Conservation (phyloP, 140 eudicot species). For the Bidens hawaiensis region DNA sequence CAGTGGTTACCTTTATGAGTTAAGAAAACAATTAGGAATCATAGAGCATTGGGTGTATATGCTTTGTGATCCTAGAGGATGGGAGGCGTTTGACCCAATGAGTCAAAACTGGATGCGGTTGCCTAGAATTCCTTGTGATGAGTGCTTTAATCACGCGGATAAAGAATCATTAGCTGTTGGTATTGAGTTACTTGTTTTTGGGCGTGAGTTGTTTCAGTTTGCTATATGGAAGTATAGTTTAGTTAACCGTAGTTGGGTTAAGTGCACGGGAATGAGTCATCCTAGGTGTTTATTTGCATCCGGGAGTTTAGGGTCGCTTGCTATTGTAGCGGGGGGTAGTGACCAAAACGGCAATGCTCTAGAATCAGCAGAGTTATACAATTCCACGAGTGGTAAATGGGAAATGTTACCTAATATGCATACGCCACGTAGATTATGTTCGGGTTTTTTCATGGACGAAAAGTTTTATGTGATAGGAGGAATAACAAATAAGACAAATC, state of each 20-base stretch:
- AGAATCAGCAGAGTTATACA: conserved; percentile 62
- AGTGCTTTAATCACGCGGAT: conserved; percentile 53
- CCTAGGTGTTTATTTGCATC: conserved; percentile 75
- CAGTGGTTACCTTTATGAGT: conserved; percentile 53
- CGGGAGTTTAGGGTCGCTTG: conserved; percentile 46
- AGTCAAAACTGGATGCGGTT: conserved; percentile 53
- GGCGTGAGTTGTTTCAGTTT: conserved; percentile 49
- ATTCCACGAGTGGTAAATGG: conserved; percentile 58
- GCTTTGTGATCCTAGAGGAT: conserved; percentile 67
- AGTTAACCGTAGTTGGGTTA: conserved; percentile 33
- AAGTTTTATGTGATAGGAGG: conserved; percentile 79
- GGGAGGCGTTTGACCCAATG: conserved; percentile 72
- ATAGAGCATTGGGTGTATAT: conserved; percentile 79
- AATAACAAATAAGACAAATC: conserved; percentile 44
- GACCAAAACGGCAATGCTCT: conserved; percentile 54
- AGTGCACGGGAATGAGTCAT: conserved; percentile 49
- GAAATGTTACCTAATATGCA: conserved; percentile 58
- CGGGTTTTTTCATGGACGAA: conserved; percentile 67
- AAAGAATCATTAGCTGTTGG: conserved; percentile 76
- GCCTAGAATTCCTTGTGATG: conserved; percentile 61
- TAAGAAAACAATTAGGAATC: conserved; percentile 49
- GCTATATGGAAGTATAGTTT: conserved; percentile 65
- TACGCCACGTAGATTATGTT: conserved; percentile 48
- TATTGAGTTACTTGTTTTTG: conserved; percentile 58
- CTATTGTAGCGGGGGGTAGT: conserved; percentile 73